Evolutionary conservation across 1,284 basidiomycete genomes (phyloP).

Genomic region (Tylopilus sp.): DNA sequence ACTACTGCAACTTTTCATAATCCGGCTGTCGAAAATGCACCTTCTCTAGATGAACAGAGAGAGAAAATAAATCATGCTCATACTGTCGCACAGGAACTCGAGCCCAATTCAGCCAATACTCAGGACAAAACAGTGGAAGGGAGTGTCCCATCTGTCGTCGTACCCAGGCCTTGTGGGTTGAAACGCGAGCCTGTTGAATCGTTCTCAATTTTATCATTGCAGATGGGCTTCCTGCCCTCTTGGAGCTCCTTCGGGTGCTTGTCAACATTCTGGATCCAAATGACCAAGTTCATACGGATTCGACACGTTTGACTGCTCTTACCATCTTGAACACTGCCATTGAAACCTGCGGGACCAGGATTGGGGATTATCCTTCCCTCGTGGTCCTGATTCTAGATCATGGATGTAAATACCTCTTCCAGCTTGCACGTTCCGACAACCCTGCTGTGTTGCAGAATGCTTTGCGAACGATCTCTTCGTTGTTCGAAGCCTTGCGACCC

Average conservation of each 20-base stretch:
- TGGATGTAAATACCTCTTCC: conserved; percentile 94
- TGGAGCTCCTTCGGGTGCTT: conserved; percentile 91
- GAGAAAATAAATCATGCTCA: conserved; percentile 1
- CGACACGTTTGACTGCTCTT: conserved; percentile 87
- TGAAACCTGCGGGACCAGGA: conserved; percentile 74
- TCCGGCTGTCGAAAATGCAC: neutral
- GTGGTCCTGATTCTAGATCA: conserved; percentile 74
- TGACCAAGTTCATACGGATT: conserved; percentile 93
- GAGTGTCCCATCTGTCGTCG: conserved; percentile 8
- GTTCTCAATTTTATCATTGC: conserved; percentile 15
- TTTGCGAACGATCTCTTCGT: conserved; percentile 80
- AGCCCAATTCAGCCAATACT: neutral
- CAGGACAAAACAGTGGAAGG: conserved; percentile 7
- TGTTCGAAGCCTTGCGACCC: conserved; percentile 84
- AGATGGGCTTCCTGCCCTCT: conserved; percentile 89
- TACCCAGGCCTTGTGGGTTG: conserved; percentile 26
- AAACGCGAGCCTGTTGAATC: neutral
- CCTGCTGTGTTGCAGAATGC: conserved; percentile 73
- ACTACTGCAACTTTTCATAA: conserved; percentile 6
- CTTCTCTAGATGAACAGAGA: conserved; percentile 9
- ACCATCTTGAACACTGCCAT: conserved; percentile 87
- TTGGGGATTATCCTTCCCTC: conserved; percentile 74
- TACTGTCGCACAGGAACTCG: neutral
- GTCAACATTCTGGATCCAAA: conserved; percentile 93
- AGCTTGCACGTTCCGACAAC: conserved; percentile 88